These are phyloP conservation scores for Penicillium sp. DNA, from an alignment of 2,329 filamentous ascomycete genomes.

Conservation along the genomic window DNA sequence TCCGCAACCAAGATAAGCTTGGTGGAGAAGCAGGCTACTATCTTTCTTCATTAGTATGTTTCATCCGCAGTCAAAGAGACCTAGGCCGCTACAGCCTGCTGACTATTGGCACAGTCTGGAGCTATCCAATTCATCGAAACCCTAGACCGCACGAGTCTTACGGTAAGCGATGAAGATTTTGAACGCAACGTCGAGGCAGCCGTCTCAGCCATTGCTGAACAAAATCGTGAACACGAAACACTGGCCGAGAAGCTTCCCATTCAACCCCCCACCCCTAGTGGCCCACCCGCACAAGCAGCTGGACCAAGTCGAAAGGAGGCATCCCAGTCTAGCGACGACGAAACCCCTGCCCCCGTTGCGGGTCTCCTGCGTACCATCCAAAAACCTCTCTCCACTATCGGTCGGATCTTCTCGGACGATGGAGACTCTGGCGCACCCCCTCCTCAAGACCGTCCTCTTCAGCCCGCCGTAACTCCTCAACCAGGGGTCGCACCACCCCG, in stretches of 20 bases:
- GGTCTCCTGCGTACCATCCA: constrained; percentile 89
- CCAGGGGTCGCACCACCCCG: constrained; percentile 50
- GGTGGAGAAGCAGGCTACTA: constrained; percentile 98
- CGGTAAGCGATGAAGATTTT: constrained; percentile 92
- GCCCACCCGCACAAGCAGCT: constrained; percentile 62
- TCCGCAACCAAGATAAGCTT: constrained; percentile 95
- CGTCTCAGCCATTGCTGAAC: constrained; percentile 92
- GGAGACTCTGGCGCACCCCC: constrained; percentile 27
- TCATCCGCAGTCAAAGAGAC: background rate
- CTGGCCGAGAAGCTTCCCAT: constrained; percentile 41
- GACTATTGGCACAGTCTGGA: constrained; percentile 52
- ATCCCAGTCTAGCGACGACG: constrained; percentile 59
- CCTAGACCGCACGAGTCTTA: constrained; percentile 88
- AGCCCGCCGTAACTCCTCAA: constrained; percentile 47
- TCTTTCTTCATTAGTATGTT: constrained; percentile 79
- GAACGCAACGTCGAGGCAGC: constrained; percentile 95
- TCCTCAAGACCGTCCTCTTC: constrained; percentile 36
- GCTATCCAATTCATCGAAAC: constrained; percentile 97
- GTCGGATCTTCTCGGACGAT: constrained; percentile 87
- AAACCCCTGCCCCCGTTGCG: constrained; percentile 73
- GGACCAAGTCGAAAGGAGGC: constrained; percentile 44
- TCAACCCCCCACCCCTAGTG: constrained; percentile 61
- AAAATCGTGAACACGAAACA: constrained; percentile 66
- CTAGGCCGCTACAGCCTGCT: constrained; percentile 1
- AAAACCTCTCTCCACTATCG: constrained; percentile 85